Conservation (phyloP, 139 green algal species). For the Diplosphaera chodatii region DNA sequence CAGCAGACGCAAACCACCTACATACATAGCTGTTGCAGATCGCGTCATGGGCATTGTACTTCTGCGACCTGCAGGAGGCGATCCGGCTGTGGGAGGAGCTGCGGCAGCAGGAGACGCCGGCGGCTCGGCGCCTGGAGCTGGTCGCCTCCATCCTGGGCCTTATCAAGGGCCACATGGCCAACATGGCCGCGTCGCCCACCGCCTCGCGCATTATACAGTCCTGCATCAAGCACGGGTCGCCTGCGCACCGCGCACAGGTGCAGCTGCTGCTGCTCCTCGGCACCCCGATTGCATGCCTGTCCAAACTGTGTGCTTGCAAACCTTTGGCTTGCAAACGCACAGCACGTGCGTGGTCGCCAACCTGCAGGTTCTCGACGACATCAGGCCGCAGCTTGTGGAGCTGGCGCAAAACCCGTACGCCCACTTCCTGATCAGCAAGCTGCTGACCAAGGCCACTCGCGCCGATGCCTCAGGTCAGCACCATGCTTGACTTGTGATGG, state of each 20-base stretch:
- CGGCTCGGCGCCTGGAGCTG: constrained; percentile 41
- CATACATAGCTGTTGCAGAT: too few relatives aligned
- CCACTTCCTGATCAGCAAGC: constrained; percentile 74
- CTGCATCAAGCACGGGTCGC: constrained; percentile 63
- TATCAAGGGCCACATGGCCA: constrained; percentile 49
- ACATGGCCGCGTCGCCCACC: constrained; percentile 68
- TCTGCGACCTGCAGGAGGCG: constrained; percentile 26
- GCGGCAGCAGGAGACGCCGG: constrained; percentile 34
- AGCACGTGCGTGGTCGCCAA: too few relatives aligned
- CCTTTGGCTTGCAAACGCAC: too few relatives aligned
- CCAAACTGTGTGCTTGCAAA: too few relatives aligned
- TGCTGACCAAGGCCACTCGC: constrained; percentile 58
- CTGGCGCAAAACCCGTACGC: constrained; percentile 77
- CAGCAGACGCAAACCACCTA: too few relatives aligned
- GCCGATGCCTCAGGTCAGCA: constrained; percentile 50
- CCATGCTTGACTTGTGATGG: too few relatives aligned
- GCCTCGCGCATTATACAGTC: constrained; percentile 81
- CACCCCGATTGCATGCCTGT: too few relatives aligned
- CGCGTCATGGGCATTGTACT: too few relatives aligned
- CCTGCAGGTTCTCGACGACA: constrained; percentile 49
- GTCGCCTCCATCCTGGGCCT: constrained; percentile 48
- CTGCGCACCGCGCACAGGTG: constrained; percentile 23
- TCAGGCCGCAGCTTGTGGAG: constrained; percentile 54
- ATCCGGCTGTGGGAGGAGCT: constrained; percentile 64
- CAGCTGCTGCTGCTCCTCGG: too few relatives aligned